Evolutionary conservation across 179 eudicot species (phyloP).

Genomic region (Beta lomatogona): DNA sequence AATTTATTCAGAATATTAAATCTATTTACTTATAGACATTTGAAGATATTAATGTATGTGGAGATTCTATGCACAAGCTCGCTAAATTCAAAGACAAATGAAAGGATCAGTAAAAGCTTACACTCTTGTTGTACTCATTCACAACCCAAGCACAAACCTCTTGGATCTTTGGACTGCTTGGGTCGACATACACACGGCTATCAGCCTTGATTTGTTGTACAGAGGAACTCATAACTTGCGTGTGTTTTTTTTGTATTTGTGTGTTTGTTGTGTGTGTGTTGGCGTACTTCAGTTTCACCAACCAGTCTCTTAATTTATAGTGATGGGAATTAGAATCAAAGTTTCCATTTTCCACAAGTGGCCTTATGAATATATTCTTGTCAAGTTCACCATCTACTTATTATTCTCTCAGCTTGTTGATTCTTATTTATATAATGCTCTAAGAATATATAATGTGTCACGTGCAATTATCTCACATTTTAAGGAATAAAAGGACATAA

Average conservation of each 20-base stretch:
- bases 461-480: no score
- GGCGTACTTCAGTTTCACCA: background rate
- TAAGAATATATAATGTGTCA: no score
- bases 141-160: constrained; percentile 1
- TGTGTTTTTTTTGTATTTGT: background rate
- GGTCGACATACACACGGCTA: background rate
- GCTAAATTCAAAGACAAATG: no score
- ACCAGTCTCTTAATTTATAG: background rate
- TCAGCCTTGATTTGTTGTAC: background rate
- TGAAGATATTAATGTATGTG: no score
- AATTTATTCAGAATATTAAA: no score
- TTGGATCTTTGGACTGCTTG: background rate
- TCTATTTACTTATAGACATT: no score
- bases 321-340: background rate
- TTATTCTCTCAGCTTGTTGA: no score
- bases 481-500: no score
- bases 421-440: no score
- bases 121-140: background rate
- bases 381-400: background rate
- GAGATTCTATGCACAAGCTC: no score
- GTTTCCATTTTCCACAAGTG: background rate
- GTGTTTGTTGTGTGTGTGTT: background rate
- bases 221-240: background rate
- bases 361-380: background rate
- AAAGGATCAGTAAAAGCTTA: background rate